Evolutionary conservation across 805 yeast species (phyloP).

Genomic region (Komagataella mondaviorum): DNA sequence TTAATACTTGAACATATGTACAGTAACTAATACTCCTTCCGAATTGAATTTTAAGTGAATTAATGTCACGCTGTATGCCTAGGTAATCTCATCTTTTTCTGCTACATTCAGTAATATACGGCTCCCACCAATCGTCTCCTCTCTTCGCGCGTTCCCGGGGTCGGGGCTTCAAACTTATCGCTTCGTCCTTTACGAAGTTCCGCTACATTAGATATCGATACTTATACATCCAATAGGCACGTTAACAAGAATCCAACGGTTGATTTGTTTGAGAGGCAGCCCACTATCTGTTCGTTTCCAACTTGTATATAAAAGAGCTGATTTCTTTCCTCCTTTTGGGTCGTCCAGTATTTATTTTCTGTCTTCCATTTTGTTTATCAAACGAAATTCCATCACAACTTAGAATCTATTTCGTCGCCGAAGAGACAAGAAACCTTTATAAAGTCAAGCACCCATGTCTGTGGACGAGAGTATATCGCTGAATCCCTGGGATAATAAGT

Average conservation of each 20-base stretch:
- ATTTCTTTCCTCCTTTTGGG: background rate
- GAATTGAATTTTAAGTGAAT: background rate
- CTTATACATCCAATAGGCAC: background rate
- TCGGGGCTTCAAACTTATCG: background rate
- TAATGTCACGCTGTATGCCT: background rate
- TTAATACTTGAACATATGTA: background rate
- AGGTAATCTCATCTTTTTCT: background rate
- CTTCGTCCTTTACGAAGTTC: background rate
- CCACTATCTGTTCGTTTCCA: background rate
- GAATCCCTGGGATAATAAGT: conserved; percentile 14
- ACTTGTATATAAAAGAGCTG: background rate
- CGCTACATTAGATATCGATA: background rate
- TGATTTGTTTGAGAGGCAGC: background rate
- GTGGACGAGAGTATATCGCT: conserved; percentile 14
- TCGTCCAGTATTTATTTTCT: background rate
- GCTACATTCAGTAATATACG: background rate
- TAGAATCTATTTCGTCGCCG: background rate
- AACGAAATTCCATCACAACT: background rate
- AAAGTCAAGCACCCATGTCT: background rate
- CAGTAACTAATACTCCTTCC: background rate
- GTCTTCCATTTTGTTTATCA: background rate
- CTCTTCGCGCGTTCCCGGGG: background rate
- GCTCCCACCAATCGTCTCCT: background rate
- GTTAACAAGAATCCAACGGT: background rate
- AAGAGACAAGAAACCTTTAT: background rate